These are phyloP conservation scores for Solanum commersonii DNA, from an alignment of 257 asterid genomes.

Conservation along the genomic window DNA sequence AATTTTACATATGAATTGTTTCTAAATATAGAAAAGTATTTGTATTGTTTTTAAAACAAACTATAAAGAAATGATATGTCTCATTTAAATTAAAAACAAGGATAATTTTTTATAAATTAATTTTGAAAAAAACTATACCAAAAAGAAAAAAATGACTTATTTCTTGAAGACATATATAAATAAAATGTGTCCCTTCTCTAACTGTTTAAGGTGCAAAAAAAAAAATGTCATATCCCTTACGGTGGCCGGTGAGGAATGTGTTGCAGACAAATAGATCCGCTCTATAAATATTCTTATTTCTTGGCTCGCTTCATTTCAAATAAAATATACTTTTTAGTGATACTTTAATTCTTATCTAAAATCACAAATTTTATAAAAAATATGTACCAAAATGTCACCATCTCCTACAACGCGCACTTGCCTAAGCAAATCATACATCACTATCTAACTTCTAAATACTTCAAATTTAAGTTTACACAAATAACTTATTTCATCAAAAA, in stretches of 20 bases:
- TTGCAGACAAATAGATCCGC: background rate
- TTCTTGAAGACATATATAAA: background rate
- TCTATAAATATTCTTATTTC: no score
- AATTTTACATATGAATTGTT: no score
- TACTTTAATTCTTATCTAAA: no score
- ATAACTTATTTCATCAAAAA: background rate
- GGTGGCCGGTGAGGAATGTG: background rate
- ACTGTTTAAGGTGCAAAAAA: no score
- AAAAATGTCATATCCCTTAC: background rate
- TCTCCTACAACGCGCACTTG: background rate
- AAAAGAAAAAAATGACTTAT: no score
- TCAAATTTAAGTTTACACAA: background rate
- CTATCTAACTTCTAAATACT: background rate
- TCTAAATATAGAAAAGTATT: no score
- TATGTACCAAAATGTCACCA: background rate
- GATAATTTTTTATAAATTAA: background rate
- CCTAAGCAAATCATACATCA: background rate
- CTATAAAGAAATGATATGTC: background rate
- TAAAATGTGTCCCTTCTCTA: background rate
- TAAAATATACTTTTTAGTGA: background rate
- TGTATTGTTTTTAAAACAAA: background rate
- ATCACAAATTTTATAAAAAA: no score
- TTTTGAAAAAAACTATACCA: background rate
- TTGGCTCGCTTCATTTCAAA: no score
- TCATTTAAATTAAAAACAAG: background rate